A percentile compares a stretch with the other conserved stretches of the same genome.
phyloP scores from a whole-genome alignment of 2,329 filamentous ascomycete genomes.

The Fusarium aywerte region DNA sequence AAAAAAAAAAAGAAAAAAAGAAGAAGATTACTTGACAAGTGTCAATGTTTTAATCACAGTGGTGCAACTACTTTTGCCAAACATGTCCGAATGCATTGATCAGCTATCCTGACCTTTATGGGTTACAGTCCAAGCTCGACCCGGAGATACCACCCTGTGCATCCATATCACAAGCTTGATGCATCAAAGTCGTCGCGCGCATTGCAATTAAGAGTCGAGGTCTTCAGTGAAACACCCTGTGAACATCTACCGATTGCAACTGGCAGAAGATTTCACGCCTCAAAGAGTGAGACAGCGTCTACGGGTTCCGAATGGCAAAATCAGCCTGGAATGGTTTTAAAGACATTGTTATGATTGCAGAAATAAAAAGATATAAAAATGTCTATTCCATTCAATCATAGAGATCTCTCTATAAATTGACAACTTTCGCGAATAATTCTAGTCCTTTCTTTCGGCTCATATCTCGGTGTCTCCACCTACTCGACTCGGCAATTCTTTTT shows the following conservation, averaged over 20 bases:
- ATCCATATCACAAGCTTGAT: constrained; percentile 57
- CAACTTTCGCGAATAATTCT: neutral
- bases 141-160: constrained; percentile 44
- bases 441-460: neutral
- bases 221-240: neutral
- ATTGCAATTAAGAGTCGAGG: neutral
- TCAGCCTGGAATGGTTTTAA: neutral
- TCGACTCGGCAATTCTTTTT: constrained; percentile 4
- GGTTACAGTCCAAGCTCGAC: constrained; percentile 47
- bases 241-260: neutral
- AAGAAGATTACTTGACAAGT: constrained; percentile 43
- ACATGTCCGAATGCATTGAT: neutral
- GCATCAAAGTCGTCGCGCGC: constrained; percentile 54
- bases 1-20: too few species aligned
- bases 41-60: constrained; percentile 18
- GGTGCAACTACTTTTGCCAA: constrained; percentile 22
- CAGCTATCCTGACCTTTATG: constrained; percentile 35
- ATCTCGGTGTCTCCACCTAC: constrained; percentile 24
- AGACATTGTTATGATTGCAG: neutral
- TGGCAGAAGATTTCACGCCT: neutral
- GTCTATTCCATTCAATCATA: neutral
- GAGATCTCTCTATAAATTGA: neutral
- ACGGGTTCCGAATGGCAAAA: neutral
- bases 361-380: neutral
- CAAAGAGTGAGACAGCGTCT: neutral